phyloP scores from a whole-genome alignment of 352 stramenopile genomes.

The Phytophthora brassicae region DNA sequence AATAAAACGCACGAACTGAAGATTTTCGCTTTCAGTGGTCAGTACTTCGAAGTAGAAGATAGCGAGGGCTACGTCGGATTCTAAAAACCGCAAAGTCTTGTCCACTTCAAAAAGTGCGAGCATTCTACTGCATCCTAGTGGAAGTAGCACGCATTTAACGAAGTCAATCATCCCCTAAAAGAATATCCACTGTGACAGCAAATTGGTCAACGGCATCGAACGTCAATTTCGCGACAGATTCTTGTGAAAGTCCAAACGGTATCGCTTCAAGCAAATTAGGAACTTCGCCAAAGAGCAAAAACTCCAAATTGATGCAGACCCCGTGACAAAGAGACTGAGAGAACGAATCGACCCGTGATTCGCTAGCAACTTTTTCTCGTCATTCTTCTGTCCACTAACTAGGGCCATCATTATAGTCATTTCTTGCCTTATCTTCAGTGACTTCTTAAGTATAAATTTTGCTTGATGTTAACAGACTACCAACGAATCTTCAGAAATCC shows the following conservation, averaged over 20 bases:
- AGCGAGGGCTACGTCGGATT: not conserved
- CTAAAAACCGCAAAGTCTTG: not conserved
- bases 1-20: too few species aligned
- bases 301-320: not conserved
- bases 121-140: not conserved
- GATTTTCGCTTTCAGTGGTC: not conserved
- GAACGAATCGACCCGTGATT: too few species aligned
- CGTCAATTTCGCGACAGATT: not conserved
- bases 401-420: too few species aligned
- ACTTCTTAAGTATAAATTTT: too few species aligned
- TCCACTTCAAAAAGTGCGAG: not conserved
- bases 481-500: too few species aligned
- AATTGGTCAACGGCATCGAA: not conserved
- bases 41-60: not conserved
- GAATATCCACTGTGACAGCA: not conserved
- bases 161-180: not conserved
- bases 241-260: not conserved
- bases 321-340: too few species aligned
- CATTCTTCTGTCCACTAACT: too few species aligned
- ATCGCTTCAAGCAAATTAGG: not conserved
- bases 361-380: too few species aligned
- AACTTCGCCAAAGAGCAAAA: not conserved
- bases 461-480: too few species aligned
- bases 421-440: too few species aligned
- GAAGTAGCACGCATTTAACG: too few species aligned